phyloP scores from a whole-genome alignment of 768 basidiomycete genomes.

The Brasilioporus rufonigricans region DNA sequence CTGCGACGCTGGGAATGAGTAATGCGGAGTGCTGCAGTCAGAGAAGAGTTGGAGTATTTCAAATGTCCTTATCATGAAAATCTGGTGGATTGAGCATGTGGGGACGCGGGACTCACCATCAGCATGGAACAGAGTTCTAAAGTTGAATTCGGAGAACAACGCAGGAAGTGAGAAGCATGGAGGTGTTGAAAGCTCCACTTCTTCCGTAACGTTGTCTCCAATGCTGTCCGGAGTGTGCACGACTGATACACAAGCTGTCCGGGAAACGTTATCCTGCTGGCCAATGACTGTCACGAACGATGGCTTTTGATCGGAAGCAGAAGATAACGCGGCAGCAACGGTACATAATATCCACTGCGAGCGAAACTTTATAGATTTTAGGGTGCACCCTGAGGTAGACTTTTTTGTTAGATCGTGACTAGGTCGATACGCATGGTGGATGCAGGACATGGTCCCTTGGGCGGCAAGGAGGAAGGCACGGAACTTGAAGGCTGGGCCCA shows the following conservation, averaged over 20 bases:
- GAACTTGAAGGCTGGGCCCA: neutral
- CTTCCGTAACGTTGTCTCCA: constrained; percentile 25
- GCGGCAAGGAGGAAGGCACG: constrained; percentile 10
- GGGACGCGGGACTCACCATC: neutral
- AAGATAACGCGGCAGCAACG: constrained; percentile 17
- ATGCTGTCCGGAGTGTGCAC: constrained; percentile 15
- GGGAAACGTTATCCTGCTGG: constrained; percentile 19
- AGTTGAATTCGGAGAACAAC: constrained; percentile 1
- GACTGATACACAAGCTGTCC: constrained; percentile 13
- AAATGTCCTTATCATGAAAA: constrained; percentile 24
- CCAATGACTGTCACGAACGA: constrained; percentile 11
- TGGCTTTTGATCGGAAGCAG: constrained; percentile 26
- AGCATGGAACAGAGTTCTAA: constrained; percentile 14
- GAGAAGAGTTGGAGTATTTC: constrained; percentile 30
- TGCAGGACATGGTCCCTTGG: constrained; percentile 9
- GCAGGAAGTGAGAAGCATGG: constrained; percentile 2
- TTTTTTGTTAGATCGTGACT: constrained; percentile 14
- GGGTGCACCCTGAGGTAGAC: constrained; percentile 33
- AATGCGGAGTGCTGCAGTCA: neutral
- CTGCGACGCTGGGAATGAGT: neutral
- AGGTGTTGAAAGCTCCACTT: constrained; percentile 14
- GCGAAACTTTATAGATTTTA: constrained; percentile 23
- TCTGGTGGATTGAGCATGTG: constrained; percentile 17
- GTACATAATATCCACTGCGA: constrained; percentile 33
- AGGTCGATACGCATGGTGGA: constrained; percentile 7